Evolutionary conservation across 169 alveolate species (phyloP), one percentile per base, ranked within the genome.

Genomic region (Eimeria sp.): DNA sequence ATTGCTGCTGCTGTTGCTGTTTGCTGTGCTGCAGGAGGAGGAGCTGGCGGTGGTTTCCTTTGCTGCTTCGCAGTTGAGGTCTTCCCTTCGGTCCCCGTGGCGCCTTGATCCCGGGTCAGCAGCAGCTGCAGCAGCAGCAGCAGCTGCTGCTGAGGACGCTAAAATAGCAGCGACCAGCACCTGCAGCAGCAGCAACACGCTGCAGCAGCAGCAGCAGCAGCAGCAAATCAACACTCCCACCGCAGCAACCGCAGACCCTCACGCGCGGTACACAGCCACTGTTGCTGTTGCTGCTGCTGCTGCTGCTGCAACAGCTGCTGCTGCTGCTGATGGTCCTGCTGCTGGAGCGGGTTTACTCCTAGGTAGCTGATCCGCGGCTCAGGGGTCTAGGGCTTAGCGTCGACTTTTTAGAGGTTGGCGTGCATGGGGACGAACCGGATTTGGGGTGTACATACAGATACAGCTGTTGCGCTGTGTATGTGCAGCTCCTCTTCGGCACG

Each of bases 211-310:
- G 91, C 91, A 83, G 91, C 91, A 83, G 91, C 70, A 54, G 91
- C 91, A 83, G 91, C 91, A 83, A 83, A 57, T 27, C 91, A 83
- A 30, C 91, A 83, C 73, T 83, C 70, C 91, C 91, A 83, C 76
- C 58, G 91, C 91, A 83, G 91, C 51, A 73, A 54, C 91, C 58
- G 91, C 91, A 51, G 91, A 83, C 73, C 43, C 91, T 54, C 91
- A 83, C 91, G 91, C 70, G 91, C 91, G 91, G 91, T 83, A 83
- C 91, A 83, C 67, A 83, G 91, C 75, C 91, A 83, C 91, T 83
- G 57, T 30, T 57, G 73, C 91, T 83, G 57, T 30, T 57, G 73
- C 91, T 43, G 75, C 91, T 27, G 75, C 75, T 27, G 91, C 76
- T 47, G 91, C 91, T 7, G n/a, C 91, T 18, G 75, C 91, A 25